Evolutionary conservation across 169 alveolate species (phyloP).

Genomic region (Plasmodium coatneyi): DNA sequence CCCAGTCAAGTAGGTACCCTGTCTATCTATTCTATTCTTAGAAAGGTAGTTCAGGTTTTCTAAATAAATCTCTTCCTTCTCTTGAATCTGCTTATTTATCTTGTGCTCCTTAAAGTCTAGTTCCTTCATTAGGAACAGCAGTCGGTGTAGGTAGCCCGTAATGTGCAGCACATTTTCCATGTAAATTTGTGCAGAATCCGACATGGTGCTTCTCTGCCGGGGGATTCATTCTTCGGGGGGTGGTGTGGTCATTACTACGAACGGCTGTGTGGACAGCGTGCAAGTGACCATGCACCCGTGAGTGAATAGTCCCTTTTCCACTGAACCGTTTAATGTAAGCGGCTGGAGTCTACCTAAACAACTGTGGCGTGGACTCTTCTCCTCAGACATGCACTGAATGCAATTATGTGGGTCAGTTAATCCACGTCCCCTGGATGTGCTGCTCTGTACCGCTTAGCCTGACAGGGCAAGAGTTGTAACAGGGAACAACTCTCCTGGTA

Average conservation of each 20-base stretch:
- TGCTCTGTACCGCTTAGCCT: background rate
- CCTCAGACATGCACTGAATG: background rate
- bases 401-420: background rate
- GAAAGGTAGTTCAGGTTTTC: conserved; percentile 3
- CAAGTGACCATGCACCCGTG: background rate
- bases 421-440: background rate
- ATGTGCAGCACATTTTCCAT: conserved; percentile 62
- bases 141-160: conserved; percentile 68
- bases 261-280: background rate
- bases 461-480: background rate
- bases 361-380: background rate
- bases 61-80: conserved; percentile 56
- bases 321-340: background rate
- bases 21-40: background rate
- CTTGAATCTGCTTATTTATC: conserved; percentile 21
- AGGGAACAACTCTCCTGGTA: background rate
- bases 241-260: background rate
- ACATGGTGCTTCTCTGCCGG: conserved; percentile 13
- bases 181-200: conserved; percentile 66
- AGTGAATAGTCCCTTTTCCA: background rate
- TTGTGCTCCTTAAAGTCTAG: conserved; percentile 33
- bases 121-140: conserved; percentile 62
- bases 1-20: background rate
- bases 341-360: background rate
- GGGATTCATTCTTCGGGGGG: background rate